Evolutionary conservation across 2,329 filamentous ascomycete genomes (phyloP), one percentile per base, ranked within the genome.

Genomic region (Volutella citrinella): DNA sequence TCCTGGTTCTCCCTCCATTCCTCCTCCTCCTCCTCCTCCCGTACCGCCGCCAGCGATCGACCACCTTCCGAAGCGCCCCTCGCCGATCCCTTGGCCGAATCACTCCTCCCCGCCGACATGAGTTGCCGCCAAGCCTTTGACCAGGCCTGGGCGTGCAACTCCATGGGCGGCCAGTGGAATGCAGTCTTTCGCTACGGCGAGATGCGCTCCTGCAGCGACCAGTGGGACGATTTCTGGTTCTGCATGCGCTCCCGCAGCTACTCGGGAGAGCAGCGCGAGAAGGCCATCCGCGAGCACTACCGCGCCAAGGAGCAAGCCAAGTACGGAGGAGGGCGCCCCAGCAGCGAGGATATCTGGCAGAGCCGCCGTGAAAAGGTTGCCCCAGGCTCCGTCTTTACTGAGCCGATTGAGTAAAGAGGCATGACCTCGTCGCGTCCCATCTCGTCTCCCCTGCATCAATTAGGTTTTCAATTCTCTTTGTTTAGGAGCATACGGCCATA

Each of bases 141-240:
- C 68, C 76, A 80, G 45, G 90, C 91, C 40, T 96, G 91, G 76
- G 87, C 91, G 71, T 98, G 93, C 74, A 87, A 93, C 59, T 88
- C 84, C 0, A 72, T 95, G 8, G 90, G 88, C 33, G 89, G 91
- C 1, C 90, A 97, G 61, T 95, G 90, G 72, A 89, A 86, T 54
- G 81, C 88, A 54, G 76, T 97, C 22, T 98, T 97, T 71, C 84
- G 93, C 23, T 83, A 88, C 57, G 93, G 93, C 42, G 68, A 72
- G 25, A 68, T 95, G 54, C 78, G 83, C 27, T 74, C 77, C 5
- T 98, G 93, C 71, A 78, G 72, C 42, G 84, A 94, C 48, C 82
- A 89, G 44, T 96, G 91, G 89, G 77, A 83, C 42, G 87, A 95
- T 62, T 97, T 95, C 64, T 95, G 90, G 86, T 91, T 96, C 67